A percentile compares a stretch with the other conserved stretches of the same genome.
These are phyloP conservation scores for Hagleromyces aurorensis DNA, from an alignment of 805 yeast genomes.

Conservation along the genomic window DNA sequence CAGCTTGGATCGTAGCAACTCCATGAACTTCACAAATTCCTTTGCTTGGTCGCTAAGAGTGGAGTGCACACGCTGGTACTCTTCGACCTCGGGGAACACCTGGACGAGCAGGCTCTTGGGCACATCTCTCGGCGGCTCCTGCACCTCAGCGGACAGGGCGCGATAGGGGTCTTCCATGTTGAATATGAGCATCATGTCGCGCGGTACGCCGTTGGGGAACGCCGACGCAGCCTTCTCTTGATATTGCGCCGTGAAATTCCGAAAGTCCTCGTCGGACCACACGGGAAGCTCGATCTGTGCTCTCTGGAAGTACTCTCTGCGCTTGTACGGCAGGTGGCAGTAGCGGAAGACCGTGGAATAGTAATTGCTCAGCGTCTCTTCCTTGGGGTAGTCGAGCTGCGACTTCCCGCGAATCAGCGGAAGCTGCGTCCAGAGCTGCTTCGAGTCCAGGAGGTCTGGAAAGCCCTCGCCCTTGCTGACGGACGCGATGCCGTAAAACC, in stretches of 20 bases:
- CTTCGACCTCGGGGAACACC: slow-evolving; percentile 27
- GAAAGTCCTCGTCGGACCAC: slow-evolving; percentile 10
- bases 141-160: background rate
- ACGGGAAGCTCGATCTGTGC: slow-evolving; percentile 11
- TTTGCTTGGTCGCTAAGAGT: slow-evolving; percentile 11
- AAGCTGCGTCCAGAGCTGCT: slow-evolving; percentile 14
- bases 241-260: slow-evolving; percentile 3
- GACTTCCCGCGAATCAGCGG: slow-evolving; percentile 25
- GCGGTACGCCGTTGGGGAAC: slow-evolving; percentile 20
- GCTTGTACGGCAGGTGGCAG: slow-evolving; percentile 27
- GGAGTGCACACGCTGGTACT: slow-evolving; percentile 11
- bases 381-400: slow-evolving; percentile 24
- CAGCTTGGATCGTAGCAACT: slow-evolving; percentile 16
- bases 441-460: slow-evolving; percentile 17
- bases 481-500: slow-evolving; percentile 26
- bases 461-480: slow-evolving; percentile 26
- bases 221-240: slow-evolving; percentile 4
- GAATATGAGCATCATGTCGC: slow-evolving; percentile 19
- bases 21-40: slow-evolving; percentile 18
- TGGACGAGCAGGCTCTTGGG: slow-evolving; percentile 18
- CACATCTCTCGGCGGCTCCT: background rate
- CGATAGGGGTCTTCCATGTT: slow-evolving; percentile 15
- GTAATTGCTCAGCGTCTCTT: slow-evolving; percentile 22
- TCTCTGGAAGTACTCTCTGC: slow-evolving; percentile 20
- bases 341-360: slow-evolving; percentile 26